Base-by-base conservation (phyloP, 2,329 filamentous ascomycete species). In the Fusarium praegraminearum region DNA sequence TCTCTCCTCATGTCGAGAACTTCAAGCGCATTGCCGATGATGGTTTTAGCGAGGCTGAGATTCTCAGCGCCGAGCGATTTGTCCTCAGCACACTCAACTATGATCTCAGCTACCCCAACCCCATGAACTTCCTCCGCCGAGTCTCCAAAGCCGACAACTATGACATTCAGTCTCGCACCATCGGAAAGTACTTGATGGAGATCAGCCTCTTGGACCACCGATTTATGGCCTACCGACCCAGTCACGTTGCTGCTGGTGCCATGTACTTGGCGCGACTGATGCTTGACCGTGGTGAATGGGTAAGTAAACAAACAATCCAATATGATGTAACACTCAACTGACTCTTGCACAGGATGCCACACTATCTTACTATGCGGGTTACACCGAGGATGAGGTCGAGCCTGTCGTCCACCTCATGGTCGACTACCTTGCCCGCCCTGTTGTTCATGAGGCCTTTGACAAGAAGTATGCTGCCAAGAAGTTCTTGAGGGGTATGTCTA, bases 391-490 rank as follows among this genome's bases (percentile, higher is more conserved):
- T 47, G 93, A 99, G 81, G 94, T 99, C 73, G 89, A 95, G 79
- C 95, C 95, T 13, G 93, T 98, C 41, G 93, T 97, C 77, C 88
- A 91, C 75, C 87, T 98, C 65, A 98, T 99, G 94, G 90, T 99
- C 66, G 94, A 99, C 80, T 99, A 99, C 79, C 90, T 99, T 40
- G 92, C 92, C 62, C 90, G 93, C 15, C 96, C 95, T 28, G 92
- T 98, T 56, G 88, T 91, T 44, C 96, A 99, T 77, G 95, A 98
- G 79, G 97, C 96, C 38, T 98, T 99, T 86, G 98, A 98, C 87
- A 97, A 97, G 88, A 99, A 99, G 83, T 99, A 99, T 80, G 96
- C 96, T 59, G 97, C 93, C 88, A 99, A 98, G 86, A 98, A 97
- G 83, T 99, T 98, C 83, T 84, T 98, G 76, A 99, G 99, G 85